phyloP scores from a whole-genome alignment of 768 basidiomycete genomes.

The Phallus indusiatus region DNA sequence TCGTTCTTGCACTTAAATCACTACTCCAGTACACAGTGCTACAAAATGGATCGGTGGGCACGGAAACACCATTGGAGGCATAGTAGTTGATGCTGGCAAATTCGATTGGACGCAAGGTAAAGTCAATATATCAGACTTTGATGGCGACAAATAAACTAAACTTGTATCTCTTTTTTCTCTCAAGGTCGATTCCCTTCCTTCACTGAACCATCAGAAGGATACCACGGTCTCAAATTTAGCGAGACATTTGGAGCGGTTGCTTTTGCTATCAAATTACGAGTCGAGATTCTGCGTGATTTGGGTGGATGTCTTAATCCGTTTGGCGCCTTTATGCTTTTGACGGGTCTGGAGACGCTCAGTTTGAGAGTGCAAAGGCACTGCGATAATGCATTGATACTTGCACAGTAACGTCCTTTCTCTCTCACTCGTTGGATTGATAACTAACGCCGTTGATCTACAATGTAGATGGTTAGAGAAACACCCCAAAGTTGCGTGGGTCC shows the following conservation, averaged over 20 bases:
- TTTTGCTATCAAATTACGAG: slow-evolving; percentile 57
- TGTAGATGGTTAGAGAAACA: slow-evolving; percentile 49
- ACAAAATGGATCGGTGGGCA: slow-evolving; percentile 85
- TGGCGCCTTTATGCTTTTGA: slow-evolving; percentile 64
- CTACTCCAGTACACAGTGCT: slow-evolving; percentile 50
- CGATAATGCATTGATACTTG: slow-evolving; percentile 61
- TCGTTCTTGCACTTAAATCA: neutral
- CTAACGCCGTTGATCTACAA: neutral
- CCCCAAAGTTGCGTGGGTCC: slow-evolving; percentile 64
- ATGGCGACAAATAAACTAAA: too few relatives aligned
- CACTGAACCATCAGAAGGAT: slow-evolving; percentile 66
- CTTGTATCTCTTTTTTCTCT: slow-evolving; percentile 28
- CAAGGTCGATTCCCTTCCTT: slow-evolving; percentile 67
- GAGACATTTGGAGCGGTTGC: slow-evolving; percentile 58
- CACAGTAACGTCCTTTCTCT: slow-evolving; percentile 21
- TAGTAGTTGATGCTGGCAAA: slow-evolving; percentile 61
- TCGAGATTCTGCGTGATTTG: slow-evolving; percentile 55
- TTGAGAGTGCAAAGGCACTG: slow-evolving; percentile 63
- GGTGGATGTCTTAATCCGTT: slow-evolving; percentile 64
- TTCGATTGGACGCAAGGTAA: slow-evolving; percentile 9
- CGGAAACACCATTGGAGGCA: slow-evolving; percentile 71
- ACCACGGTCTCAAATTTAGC: slow-evolving; percentile 60
- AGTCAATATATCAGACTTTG: too few relatives aligned
- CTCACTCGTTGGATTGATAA: neutral
- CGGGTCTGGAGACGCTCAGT: slow-evolving; percentile 70